Percentiles rank a stretch among this genome's conserved stretches.
phyloP scores from a whole-genome alignment of 1,284 basidiomycete species.

The Cutaneotrichosporon daszewskae region DNA sequence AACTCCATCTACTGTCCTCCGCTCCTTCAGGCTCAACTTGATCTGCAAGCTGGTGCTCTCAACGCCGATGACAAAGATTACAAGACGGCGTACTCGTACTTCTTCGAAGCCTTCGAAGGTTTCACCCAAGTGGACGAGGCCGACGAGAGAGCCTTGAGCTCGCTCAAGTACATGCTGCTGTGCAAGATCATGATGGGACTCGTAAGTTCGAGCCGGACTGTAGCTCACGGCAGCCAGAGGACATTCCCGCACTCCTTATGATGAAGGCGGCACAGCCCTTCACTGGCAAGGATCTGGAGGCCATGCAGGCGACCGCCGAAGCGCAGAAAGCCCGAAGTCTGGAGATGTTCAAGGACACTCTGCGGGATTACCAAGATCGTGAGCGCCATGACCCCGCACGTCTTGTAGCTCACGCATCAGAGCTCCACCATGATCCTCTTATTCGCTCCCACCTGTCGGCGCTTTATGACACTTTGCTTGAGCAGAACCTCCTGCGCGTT shows the following conservation, averaged over 20 bases:
- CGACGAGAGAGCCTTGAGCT: conserved; percentile 59
- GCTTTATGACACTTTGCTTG: conserved; percentile 88
- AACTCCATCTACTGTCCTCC: conserved; percentile 98
- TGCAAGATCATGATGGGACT: conserved; percentile 98
- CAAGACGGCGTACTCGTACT: conserved; percentile 94
- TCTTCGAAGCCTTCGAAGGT: conserved; percentile 94
- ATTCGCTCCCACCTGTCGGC: conserved; percentile 89
- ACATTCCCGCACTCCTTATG: conserved; percentile 76
- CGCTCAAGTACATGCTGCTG: conserved; percentile 94
- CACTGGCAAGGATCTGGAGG: conserved; percentile 73
- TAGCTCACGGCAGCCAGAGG: conserved; percentile 71
- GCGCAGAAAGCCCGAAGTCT: conserved; percentile 90
- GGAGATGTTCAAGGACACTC: conserved; percentile 78
- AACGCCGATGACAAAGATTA: conserved; percentile 98
- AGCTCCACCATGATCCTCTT: conserved; percentile 86
- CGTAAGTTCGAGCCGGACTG: too few species aligned
- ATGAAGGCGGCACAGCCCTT: conserved; percentile 86
- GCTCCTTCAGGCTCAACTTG: conserved; percentile 80
- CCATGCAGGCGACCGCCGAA: conserved; percentile 87
- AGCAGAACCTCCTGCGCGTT: conserved; percentile 89
- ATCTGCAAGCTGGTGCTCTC: conserved; percentile 84
- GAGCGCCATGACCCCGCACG: conserved; percentile 19
- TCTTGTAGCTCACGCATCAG: conserved; percentile 48
- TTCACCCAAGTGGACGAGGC: conserved; percentile 56
- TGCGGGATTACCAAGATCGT: conserved; percentile 85